A percentile compares a stretch with the other conserved stretches of the same genome.
phyloP scores from a whole-genome alignment of 1,284 basidiomycete species.

The Phellopilus nigrolimitatus region DNA sequence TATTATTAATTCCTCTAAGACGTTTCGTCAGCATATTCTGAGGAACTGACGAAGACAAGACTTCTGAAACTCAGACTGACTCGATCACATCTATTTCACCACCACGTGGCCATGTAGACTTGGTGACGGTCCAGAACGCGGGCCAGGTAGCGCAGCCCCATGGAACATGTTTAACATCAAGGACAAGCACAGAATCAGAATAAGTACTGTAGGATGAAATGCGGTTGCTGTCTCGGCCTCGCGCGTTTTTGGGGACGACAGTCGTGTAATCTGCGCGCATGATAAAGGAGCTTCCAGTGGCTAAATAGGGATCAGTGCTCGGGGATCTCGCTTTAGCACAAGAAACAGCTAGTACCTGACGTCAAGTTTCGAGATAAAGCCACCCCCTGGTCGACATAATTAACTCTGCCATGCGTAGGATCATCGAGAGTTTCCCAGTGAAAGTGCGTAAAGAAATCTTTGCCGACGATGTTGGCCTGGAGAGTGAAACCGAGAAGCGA shows the following conservation, averaged over 20 bases:
- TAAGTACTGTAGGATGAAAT: constrained; percentile 23
- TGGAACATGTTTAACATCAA: constrained; percentile 29
- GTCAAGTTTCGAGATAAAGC: constrained; percentile 6
- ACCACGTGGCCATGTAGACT: constrained; percentile 25
- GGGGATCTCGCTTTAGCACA: background rate
- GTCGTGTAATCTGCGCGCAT: constrained; percentile 25
- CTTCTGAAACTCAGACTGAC: background rate
- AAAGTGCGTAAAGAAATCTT: constrained; percentile 26
- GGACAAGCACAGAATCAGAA: constrained; percentile 25
- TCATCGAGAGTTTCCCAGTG: constrained; percentile 26
- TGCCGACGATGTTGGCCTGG: constrained; percentile 21
- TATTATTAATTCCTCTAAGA: constrained; percentile 19
- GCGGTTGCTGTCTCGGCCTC: constrained; percentile 26
- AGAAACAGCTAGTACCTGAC: background rate
- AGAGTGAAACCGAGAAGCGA: constrained; percentile 14
- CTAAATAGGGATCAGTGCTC: constrained; percentile 2
- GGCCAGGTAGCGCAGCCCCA: constrained; percentile 32
- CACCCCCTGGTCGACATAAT: constrained; percentile 12
- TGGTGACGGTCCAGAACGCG: constrained; percentile 36
- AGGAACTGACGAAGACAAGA: too few relatives aligned
- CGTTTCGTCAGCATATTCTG: background rate
- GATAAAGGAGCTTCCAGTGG: constrained; percentile 19
- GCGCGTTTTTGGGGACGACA: constrained; percentile 14
- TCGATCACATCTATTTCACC: constrained; percentile 26
- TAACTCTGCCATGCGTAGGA: constrained; percentile 29